Base-by-base conservation (phyloP, 768 basidiomycete genomes). In the Russula sp. region DNA sequence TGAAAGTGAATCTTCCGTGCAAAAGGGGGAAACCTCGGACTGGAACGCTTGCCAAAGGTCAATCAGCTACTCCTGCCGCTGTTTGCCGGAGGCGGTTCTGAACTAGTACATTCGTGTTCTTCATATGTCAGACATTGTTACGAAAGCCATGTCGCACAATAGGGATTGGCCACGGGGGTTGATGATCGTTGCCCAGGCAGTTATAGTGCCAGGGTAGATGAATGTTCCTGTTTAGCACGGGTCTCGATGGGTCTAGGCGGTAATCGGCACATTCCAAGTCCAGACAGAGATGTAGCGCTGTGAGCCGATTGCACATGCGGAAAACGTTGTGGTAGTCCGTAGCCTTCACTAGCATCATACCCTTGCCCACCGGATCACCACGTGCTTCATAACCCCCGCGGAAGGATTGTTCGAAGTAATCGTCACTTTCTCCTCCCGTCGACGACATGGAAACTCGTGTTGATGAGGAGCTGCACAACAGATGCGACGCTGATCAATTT, bases 141-240 rank as follows among this genome's bases (percentile, higher is more conserved):
- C 49, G 34, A 38, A 46, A 22, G 60, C 60, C 55, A 57, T 36
- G 38, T 61, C 49, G 49, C 29, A 48, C 38, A 32, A 39, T 18
- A 35, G 29, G 22, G 14, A 25, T 13, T 43, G 14, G 34, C 49
- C 49, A 36, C 55, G 36, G 14, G 14, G 14, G 25, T 39, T 51
- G 35, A 38, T 38, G 35, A 41, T 45, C 22, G 14, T 51, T 34
- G 14, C 42, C 50, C 36, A 42, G 42, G n/a, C 22, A 34, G 5
- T 29, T 36, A 39, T 54, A 51, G 39, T 22, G 49, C 10, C 32
- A 18, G 29, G 43, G 35, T n/a, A 32, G 22, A 29, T 3, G 22
- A 22, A 43, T 29, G 25, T 36, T 25, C 48, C 13, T 32, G 54
- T 38, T 29, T 2, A 34, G 54, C 22, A 56, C 2, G 11, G 22